Percentiles rank a stretch among this genome's conserved stretches.
These are phyloP conservation scores for Deuterostichococcus epilithicus DNA, from an alignment of 139 green algal species.

Conservation along the genomic window DNA sequence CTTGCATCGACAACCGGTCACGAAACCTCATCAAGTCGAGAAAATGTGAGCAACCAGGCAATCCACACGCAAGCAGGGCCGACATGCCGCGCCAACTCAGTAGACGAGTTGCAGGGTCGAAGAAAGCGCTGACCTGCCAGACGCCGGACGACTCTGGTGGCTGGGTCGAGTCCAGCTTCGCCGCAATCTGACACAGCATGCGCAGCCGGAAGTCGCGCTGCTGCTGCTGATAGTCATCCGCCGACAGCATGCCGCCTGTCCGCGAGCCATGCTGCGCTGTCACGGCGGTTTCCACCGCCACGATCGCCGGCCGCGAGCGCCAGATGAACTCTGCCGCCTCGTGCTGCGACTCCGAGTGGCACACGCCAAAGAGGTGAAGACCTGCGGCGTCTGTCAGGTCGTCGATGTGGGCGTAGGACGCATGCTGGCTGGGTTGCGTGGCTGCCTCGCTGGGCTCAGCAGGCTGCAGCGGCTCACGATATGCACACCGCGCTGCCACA, in stretches of 20 bases:
- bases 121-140: too few relatives aligned
- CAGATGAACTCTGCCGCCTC: constrained; percentile 41
- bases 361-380: constrained; percentile 32
- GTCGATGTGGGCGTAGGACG: background rate
- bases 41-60: background rate
- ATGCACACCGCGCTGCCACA: too few relatives aligned
- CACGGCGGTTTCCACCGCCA: constrained; percentile 66
- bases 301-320: constrained; percentile 24
- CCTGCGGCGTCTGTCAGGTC: background rate
- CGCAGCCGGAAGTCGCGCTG: background rate
- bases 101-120: background rate
- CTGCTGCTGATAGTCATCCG: background rate
- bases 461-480: background rate
- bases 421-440: background rate
- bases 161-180: background rate
- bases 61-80: background rate
- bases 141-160: background rate
- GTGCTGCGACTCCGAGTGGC: constrained; percentile 16
- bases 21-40: background rate
- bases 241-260: constrained; percentile 32
- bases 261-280: constrained; percentile 49
- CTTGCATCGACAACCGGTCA: too few relatives aligned
- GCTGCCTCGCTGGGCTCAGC: background rate
- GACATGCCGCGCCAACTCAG: background rate
- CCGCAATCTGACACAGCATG: background rate